Conservation (phyloP, 75 land plant species). For the Sequoiadendron giganteum region DNA sequence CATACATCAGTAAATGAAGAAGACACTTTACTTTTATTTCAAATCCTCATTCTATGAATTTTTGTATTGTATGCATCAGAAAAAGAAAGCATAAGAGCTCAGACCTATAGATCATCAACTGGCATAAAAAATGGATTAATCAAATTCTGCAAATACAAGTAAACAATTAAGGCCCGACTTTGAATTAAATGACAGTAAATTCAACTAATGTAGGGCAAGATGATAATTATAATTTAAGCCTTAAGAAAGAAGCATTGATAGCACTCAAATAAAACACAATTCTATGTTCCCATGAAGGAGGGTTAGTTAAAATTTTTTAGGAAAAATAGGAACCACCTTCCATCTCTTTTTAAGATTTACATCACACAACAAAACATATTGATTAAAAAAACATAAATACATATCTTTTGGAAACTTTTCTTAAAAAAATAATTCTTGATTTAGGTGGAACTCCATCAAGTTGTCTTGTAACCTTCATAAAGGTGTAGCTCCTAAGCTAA, state of each 20-base stretch:
- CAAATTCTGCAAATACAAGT: not conserved
- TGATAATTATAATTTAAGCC: not conserved
- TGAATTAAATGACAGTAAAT: not conserved
- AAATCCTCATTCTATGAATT: not conserved
- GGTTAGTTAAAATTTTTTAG: too few species aligned
- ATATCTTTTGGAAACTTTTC: too few species aligned
- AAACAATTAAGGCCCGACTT: not conserved
- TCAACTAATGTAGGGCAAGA: not conserved
- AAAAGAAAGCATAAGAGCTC: not conserved
- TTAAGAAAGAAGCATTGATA: too few species aligned
- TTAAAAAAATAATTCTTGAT: too few species aligned
- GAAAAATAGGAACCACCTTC: too few species aligned
- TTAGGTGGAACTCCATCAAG: too few species aligned
- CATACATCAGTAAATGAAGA: not conserved
- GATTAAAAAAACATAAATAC: too few species aligned
- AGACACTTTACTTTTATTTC: too few species aligned
- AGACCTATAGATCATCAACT: not conserved
- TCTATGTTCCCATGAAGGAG: not conserved
- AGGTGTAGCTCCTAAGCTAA: too few species aligned
- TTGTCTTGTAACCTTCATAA: too few species aligned
- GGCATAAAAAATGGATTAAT: not conserved
- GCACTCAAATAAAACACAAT: not conserved
- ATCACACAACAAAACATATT: too few species aligned
- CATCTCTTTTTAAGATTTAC: too few species aligned
- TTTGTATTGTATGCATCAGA: not conserved